Percentiles rank a stretch among this genome's conserved stretches.
phyloP scores from a whole-genome alignment of 2,329 filamentous ascomycete genomes.

The Xylariaceae sp. region DNA sequence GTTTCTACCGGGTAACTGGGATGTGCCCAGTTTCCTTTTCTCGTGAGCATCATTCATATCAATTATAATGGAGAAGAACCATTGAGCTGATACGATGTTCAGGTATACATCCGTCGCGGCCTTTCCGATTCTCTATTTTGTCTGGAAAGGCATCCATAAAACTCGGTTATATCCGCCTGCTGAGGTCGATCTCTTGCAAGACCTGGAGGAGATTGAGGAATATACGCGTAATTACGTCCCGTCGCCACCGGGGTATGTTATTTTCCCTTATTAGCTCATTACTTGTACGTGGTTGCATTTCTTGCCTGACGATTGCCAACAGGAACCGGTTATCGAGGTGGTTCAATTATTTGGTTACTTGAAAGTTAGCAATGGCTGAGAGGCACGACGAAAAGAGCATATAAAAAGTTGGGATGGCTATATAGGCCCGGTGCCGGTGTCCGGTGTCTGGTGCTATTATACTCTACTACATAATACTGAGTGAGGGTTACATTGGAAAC shows the following conservation, averaged over 20 bases:
- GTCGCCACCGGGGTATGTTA: constrained; percentile 45
- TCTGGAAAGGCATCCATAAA: constrained; percentile 65
- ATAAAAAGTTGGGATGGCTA: not conserved
- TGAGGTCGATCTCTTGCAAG: constrained; percentile 58
- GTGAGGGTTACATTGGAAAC: not conserved
- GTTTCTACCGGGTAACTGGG: constrained; percentile 65
- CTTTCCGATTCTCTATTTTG: constrained; percentile 62
- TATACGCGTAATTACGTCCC: constrained; percentile 58
- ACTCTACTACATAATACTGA: not conserved
- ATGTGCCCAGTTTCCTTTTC: constrained; percentile 65
- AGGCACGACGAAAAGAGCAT: not conserved
- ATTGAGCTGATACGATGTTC: not conserved
- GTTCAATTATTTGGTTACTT: constrained; percentile 27
- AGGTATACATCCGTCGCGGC: constrained; percentile 67
- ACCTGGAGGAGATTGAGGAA: constrained; percentile 61
- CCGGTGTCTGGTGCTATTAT: not conserved
- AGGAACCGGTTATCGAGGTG: constrained; percentile 24
- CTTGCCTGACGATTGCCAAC: not conserved
- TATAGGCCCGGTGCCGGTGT: not conserved
- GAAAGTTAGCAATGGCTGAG: not conserved
- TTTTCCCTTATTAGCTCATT: not conserved
- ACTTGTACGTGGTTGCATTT: not conserved
- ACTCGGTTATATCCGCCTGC: constrained; percentile 52
- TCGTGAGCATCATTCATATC: constrained; percentile 41
- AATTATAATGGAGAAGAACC: too few relatives aligned